A percentile compares a stretch with the other conserved stretches of the same genome.
Evolutionary conservation across 768 basidiomycete genomes (phyloP).

Genomic region (Cyathus striatus): DNA sequence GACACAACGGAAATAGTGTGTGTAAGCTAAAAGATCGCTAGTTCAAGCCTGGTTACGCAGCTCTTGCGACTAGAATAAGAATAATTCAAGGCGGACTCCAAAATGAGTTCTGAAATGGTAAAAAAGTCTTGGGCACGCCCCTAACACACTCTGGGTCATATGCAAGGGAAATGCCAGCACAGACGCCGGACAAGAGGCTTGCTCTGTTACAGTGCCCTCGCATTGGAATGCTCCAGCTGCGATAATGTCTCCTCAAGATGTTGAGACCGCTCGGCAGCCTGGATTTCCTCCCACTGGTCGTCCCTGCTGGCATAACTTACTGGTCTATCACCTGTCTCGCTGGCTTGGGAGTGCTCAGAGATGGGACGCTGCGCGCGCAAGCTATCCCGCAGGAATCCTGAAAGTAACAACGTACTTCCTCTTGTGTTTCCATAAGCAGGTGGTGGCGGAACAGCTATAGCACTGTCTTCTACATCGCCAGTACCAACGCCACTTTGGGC

Average conservation of each 20-base stretch:
- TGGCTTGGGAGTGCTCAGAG: slow-evolving; percentile 28
- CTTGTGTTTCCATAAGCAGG: slow-evolving; percentile 76
- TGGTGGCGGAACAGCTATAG: slow-evolving; percentile 64
- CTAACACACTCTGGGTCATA: no score
- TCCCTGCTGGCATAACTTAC: slow-evolving; percentile 50
- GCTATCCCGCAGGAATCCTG: slow-evolving; percentile 44
- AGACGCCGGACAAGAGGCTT: not conserved
- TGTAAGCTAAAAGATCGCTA: no score
- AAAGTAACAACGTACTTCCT: slow-evolving; percentile 58
- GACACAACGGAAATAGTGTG: no score
- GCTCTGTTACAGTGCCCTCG: slow-evolving; percentile 2
- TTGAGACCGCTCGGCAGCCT: slow-evolving; percentile 47
- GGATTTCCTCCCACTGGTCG: slow-evolving; percentile 51
- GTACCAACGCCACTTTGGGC: slow-evolving; percentile 64
- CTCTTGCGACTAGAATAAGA: no score
- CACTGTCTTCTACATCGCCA: slow-evolving; percentile 69
- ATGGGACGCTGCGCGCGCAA: slow-evolving; percentile 43
- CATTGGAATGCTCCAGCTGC: slow-evolving; percentile 29
- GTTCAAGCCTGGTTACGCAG: no score
- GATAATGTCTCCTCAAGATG: slow-evolving; percentile 53
- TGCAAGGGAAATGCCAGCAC: no score
- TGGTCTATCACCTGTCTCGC: slow-evolving; percentile 31
- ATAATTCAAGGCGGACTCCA: no score
- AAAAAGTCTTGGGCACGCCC: no score
- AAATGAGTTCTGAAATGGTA: no score